Conservation (phyloP, 305 asterid genomes). For the Petunia hybrid region DNA sequence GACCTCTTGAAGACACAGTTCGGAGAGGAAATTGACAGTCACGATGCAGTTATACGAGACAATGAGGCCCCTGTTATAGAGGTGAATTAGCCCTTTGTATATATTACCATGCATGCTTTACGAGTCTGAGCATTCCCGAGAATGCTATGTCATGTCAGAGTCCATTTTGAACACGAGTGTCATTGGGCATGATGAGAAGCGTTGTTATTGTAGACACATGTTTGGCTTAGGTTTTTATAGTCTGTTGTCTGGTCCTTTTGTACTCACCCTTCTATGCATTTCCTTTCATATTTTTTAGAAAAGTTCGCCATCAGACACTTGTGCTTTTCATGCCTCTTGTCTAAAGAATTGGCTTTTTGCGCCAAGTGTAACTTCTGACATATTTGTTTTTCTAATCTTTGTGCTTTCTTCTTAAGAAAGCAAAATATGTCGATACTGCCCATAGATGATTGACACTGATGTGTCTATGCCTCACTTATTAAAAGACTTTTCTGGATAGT, state of each 20-base stretch:
- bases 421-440: neutral
- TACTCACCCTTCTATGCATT: neutral
- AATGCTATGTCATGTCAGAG: neutral
- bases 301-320: conserved; percentile 2
- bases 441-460: neutral
- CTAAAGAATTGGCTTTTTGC: neutral
- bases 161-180: neutral
- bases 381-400: neutral
- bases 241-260: conserved; percentile 1
- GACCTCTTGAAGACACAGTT: conserved; percentile 92
- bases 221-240: neutral
- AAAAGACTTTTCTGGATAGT: conserved; percentile 3
- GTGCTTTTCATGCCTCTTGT: neutral
- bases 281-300: neutral
- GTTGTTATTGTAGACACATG: neutral
- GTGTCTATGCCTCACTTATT: neutral
- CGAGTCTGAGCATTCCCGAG: neutral
- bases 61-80: conserved; percentile 96
- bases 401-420: neutral
- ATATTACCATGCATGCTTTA: neutral
- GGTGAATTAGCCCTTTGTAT: conserved; percentile 48
- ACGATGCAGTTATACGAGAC: conserved; percentile 95
- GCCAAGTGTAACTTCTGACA: neutral
- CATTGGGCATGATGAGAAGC: neutral
- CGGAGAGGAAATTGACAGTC: conserved; percentile 91